These are phyloP conservation scores for Aspergillus japonicus DNA, from an alignment of 2,329 filamentous ascomycete genomes.

Conservation along the genomic window DNA sequence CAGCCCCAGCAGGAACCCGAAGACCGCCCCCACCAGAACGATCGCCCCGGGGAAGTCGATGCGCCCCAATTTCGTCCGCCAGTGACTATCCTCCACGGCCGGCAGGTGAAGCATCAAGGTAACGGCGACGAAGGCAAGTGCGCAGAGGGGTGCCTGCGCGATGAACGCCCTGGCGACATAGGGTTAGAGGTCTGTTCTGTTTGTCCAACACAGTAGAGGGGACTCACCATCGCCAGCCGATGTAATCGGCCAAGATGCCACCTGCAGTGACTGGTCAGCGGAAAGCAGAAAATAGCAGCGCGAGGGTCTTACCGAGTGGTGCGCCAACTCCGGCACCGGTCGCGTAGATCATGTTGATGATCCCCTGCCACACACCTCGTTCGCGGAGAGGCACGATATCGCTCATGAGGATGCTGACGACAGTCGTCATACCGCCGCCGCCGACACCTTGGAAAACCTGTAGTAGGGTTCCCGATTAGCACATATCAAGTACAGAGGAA, in stretches of 20 bases:
- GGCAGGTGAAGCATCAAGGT: slow-evolving; percentile 63
- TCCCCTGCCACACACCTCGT: slow-evolving; percentile 71
- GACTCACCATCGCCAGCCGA: slow-evolving; percentile 71
- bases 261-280: slow-evolving; percentile 30
- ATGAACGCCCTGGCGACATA: slow-evolving; percentile 61
- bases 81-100: slow-evolving; percentile 57
- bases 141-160: slow-evolving; percentile 66
- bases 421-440: slow-evolving; percentile 69
- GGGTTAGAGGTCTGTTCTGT: too few relatives aligned
- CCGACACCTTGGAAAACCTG: slow-evolving; percentile 62
- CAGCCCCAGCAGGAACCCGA: slow-evolving; percentile 65
- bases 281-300: neutral
- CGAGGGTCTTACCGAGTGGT: slow-evolving; percentile 54
- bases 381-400: slow-evolving; percentile 70
- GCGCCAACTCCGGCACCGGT: slow-evolving; percentile 67
- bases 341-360: slow-evolving; percentile 71
- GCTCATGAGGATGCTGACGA: slow-evolving; percentile 67
- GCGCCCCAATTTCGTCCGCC: slow-evolving; percentile 63
- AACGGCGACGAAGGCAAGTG: slow-evolving; percentile 64
- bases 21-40: slow-evolving; percentile 64
- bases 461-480: slow-evolving; percentile 36
- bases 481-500: slow-evolving; percentile 3
- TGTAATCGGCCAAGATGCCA: slow-evolving; percentile 67
- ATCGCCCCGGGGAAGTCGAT: slow-evolving; percentile 73
- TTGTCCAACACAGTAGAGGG: too few relatives aligned